Conservation (phyloP, 2,329 filamentous ascomycete genomes). For the Ophiognomonia clavigignenti-juglandacearum region DNA sequence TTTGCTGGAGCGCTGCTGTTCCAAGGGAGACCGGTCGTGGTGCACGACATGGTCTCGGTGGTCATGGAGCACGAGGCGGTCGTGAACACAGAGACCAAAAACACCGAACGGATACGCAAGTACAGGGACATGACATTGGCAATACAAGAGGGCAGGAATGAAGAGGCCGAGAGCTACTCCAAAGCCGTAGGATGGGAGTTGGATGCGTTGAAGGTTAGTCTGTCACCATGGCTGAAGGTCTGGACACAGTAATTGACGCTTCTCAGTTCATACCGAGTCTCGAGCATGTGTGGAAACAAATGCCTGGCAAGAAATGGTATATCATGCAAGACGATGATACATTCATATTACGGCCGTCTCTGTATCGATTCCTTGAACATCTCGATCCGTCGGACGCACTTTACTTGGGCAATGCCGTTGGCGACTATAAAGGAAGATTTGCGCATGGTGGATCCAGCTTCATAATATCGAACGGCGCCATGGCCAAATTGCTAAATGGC, state of each 20-base stretch:
- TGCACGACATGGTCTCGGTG: slow-evolving; percentile 36
- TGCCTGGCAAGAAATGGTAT: slow-evolving; percentile 56
- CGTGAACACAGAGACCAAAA: slow-evolving; percentile 23
- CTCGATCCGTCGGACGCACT: slow-evolving; percentile 41
- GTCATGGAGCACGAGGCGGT: slow-evolving; percentile 26
- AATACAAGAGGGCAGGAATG: slow-evolving; percentile 32
- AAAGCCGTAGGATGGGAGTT: slow-evolving; percentile 42
- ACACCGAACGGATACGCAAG: slow-evolving; percentile 32
- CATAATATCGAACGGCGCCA: slow-evolving; percentile 45
- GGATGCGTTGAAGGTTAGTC: slow-evolving; percentile 42
- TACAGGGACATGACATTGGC: slow-evolving; percentile 35
- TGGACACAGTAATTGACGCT: not conserved
- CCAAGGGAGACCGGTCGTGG: slow-evolving; percentile 23
- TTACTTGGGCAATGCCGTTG: slow-evolving; percentile 53
- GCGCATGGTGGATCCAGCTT: slow-evolving; percentile 53
- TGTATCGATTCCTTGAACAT: slow-evolving; percentile 43
- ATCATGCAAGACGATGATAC: slow-evolving; percentile 55
- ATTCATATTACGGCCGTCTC: slow-evolving; percentile 45
- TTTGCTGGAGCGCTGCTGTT: slow-evolving; percentile 32
- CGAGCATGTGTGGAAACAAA: slow-evolving; percentile 43
- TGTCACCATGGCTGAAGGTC: not conserved
- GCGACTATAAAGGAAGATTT: slow-evolving; percentile 50
- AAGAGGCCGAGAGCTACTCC: slow-evolving; percentile 32
- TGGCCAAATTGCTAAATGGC: slow-evolving; percentile 39
- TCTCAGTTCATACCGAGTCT: slow-evolving; percentile 49